A percentile compares a stretch with the other conserved stretches of the same genome.
phyloP scores from a whole-genome alignment of 2,329 filamentous ascomycete species.

The Alternaria brassicae region DNA sequence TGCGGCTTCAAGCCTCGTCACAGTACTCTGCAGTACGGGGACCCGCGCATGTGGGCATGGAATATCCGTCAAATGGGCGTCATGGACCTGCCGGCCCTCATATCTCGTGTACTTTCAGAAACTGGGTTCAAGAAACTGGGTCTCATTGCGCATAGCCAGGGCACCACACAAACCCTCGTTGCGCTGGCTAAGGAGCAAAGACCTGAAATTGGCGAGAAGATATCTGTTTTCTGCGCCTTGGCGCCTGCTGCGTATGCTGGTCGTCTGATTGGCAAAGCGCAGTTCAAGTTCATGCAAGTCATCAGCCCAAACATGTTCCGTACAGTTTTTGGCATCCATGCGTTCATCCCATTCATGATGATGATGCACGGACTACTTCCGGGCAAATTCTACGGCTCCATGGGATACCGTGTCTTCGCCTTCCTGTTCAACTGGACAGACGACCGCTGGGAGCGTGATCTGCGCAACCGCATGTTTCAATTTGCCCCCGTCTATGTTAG shows the following conservation, averaged over 20 bases:
- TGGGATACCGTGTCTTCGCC: constrained; percentile 88
- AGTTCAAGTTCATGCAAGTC: constrained; percentile 89
- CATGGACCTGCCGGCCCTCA: constrained; percentile 82
- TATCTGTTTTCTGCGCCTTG: constrained; percentile 89
- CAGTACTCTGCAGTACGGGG: constrained; percentile 70
- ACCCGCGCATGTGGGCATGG: constrained; percentile 97
- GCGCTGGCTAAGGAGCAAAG: constrained; percentile 89
- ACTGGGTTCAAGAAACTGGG: constrained; percentile 85
- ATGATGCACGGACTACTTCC: constrained; percentile 74
- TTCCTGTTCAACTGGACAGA: constrained; percentile 92
- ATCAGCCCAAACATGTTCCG: constrained; percentile 80
- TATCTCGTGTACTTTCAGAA: constrained; percentile 78
- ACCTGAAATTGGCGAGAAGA: constrained; percentile 79
- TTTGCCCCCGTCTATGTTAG: constrained; percentile 92
- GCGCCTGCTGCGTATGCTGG: constrained; percentile 92
- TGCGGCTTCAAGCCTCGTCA: constrained; percentile 86
- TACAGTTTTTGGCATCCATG: constrained; percentile 86
- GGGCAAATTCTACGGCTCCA: constrained; percentile 73
- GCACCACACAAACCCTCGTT: constrained; percentile 86
- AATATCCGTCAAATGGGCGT: constrained; percentile 91
- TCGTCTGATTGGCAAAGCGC: constrained; percentile 81
- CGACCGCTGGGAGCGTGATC: constrained; percentile 78
- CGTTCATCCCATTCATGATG: constrained; percentile 96
- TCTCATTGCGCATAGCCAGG: constrained; percentile 87
- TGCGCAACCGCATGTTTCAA: constrained; percentile 85